Conservation (phyloP, 1,284 basidiomycete species). For the Pascua guehoae region DNA sequence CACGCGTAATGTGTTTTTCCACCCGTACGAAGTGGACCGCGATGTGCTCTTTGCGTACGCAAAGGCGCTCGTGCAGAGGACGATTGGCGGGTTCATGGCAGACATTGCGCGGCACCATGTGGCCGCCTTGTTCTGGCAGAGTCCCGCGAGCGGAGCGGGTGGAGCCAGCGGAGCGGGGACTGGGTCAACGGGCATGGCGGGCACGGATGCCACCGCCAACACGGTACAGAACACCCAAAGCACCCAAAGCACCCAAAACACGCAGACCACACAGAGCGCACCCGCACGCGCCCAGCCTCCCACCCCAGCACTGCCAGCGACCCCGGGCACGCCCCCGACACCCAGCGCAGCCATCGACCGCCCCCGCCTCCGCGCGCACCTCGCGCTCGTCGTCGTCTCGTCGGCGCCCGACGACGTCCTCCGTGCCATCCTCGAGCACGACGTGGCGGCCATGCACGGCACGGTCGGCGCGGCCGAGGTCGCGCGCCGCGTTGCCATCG, state of each 20-base stretch:
- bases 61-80: slow-evolving; percentile 42
- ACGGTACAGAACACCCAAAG: no score
- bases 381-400: slow-evolving; percentile 13
- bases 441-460: not conserved
- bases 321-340: no score
- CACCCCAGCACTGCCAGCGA: no score
- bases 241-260: no score
- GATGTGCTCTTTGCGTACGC: slow-evolving; percentile 60
- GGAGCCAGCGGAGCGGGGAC: not conserved
- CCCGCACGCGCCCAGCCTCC: no score
- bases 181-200: no score
- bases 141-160: slow-evolving; percentile 22
- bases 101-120: slow-evolving; percentile 76
- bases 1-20: slow-evolving; percentile 61
- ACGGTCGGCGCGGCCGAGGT: not conserved
- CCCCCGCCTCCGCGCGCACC: slow-evolving; percentile 5
- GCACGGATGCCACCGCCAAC: no score
- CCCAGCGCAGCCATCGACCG: no score
- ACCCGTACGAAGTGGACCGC: slow-evolving; percentile 65
- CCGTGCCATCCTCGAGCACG: slow-evolving; percentile 2
- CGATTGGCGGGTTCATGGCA: slow-evolving; percentile 57
- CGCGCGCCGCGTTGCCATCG: not conserved
- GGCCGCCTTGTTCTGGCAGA: slow-evolving; percentile 66
- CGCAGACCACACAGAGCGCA: no score
- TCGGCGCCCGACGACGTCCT: slow-evolving; percentile 6